A percentile compares a stretch with the other conserved stretches of the same genome.
Conservation (phyloP, 2,329 filamentous ascomycete species). For the Pseudogymnoascus sp. region DNA sequence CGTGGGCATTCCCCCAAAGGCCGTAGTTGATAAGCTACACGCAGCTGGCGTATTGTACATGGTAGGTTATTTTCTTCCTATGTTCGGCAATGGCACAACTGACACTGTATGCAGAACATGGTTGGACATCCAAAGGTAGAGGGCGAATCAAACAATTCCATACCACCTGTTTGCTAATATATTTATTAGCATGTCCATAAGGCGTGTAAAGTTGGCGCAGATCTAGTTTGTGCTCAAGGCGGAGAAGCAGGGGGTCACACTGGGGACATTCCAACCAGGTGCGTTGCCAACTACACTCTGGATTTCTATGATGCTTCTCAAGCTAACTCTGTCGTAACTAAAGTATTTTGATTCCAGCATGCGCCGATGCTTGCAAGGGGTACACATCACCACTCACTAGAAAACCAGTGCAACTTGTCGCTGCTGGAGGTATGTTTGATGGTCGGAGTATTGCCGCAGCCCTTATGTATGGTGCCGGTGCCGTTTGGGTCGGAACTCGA, state of each 20-base stretch:
- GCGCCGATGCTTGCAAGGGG: slow-evolving; percentile 72
- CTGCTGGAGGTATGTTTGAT: slow-evolving; percentile 89
- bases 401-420: slow-evolving; percentile 79
- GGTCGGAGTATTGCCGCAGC: slow-evolving; percentile 83
- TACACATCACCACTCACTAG: slow-evolving; percentile 82
- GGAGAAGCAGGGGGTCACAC: slow-evolving; percentile 96
- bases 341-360: slow-evolving; percentile 82
- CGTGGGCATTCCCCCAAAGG: slow-evolving; percentile 84
- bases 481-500: slow-evolving; percentile 93
- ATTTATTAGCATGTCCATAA: slow-evolving; percentile 82
- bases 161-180: background rate
- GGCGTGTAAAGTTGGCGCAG: slow-evolving; percentile 81
- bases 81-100: background rate
- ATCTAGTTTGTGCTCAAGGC: slow-evolving; percentile 97
- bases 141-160: background rate
- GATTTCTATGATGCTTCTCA: background rate
- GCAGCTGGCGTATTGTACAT: slow-evolving; percentile 84
- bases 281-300: background rate
- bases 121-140: slow-evolving; percentile 84
- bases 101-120: slow-evolving; percentile 54
- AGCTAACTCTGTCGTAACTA: slow-evolving; percentile 37
- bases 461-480: slow-evolving; percentile 84
- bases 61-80: slow-evolving; percentile 39
- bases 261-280: slow-evolving; percentile 79
- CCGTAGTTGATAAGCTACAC: slow-evolving; percentile 86